Conservation (phyloP, 2,329 filamentous ascomycete species). For the Diaporthe citrichinensis region DNA sequence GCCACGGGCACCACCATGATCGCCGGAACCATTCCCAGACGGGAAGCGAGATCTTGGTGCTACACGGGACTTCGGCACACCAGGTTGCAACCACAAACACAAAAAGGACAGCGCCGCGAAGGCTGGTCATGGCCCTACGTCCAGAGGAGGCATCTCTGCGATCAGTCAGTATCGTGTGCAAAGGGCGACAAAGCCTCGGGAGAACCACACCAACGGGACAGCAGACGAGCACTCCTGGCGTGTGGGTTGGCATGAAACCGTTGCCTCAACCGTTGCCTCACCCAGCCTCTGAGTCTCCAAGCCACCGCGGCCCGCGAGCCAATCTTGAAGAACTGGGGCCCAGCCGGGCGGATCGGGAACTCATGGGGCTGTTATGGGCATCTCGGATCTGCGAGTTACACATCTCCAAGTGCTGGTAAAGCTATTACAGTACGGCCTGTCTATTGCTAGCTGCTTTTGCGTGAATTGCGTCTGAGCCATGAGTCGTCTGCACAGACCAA, state of each 20-base stretch:
- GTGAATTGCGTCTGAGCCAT: neutral
- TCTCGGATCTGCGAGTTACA: neutral
- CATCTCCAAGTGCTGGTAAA: neutral
- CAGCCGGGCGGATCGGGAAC: neutral
- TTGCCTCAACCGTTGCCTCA: neutral
- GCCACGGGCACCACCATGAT: slow-evolving; percentile 21
- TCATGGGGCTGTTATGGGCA: neutral
- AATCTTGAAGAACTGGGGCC: slow-evolving; percentile 2
- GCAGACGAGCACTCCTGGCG: neutral
- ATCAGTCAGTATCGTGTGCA: neutral
- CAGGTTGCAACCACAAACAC: slow-evolving; percentile 18
- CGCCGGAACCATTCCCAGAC: slow-evolving; percentile 30
- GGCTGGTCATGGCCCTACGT: neutral
- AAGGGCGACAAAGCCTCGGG: neutral
- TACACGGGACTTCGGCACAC: slow-evolving; percentile 22
- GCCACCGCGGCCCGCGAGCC: neutral
- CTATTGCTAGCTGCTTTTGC: neutral
- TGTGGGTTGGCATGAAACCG: slow-evolving; percentile 4
- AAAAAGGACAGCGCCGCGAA: neutral
- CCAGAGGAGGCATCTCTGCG: neutral
- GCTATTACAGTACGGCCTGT: neutral
- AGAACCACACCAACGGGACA: neutral
- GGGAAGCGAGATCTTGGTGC: slow-evolving; percentile 33
- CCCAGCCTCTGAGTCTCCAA: slow-evolving; percentile 1
- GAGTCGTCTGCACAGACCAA: neutral